Conservation (phyloP, 805 yeast species). For the Suhomyces sp. region DNA sequence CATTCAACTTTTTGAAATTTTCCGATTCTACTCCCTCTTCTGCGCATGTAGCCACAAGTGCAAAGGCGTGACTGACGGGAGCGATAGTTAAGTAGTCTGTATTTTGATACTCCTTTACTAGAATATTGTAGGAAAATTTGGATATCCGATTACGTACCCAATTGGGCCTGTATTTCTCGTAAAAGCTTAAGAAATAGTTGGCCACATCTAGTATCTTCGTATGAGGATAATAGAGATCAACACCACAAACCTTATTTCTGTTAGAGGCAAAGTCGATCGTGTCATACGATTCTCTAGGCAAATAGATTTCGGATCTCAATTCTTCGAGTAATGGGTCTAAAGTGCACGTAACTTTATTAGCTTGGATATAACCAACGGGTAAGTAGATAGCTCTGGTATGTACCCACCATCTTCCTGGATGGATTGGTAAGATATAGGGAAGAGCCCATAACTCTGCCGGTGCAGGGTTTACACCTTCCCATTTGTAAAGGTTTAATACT, state of each 20-base stretch:
- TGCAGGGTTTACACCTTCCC: constrained; percentile 98
- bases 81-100: constrained; percentile 86
- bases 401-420: constrained; percentile 99
- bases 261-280: constrained; percentile 65
- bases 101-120: constrained; percentile 72
- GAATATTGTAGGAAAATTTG: constrained; percentile 55
- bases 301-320: constrained; percentile 78
- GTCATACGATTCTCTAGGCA: constrained; percentile 52
- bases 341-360: constrained; percentile 54
- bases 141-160: constrained; percentile 62
- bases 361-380: constrained; percentile 79
- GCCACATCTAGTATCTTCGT: constrained; percentile 60
- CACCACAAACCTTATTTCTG: constrained; percentile 85
- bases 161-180: constrained; percentile 75
- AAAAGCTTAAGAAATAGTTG: constrained; percentile 58
- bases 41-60: constrained; percentile 64
- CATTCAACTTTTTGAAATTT: constrained; percentile 53
- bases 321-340: constrained; percentile 62
- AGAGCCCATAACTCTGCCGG: constrained; percentile 93
- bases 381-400: constrained; percentile 91
- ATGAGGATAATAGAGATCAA: constrained; percentile 94
- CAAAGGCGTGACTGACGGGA: constrained; percentile 88
- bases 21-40: constrained; percentile 72
- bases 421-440: constrained; percentile 79
- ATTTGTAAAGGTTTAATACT: constrained; percentile 72